Evolutionary conservation across 768 basidiomycete species (phyloP).

Genomic region (Naganishia vaughanmartiniae): DNA sequence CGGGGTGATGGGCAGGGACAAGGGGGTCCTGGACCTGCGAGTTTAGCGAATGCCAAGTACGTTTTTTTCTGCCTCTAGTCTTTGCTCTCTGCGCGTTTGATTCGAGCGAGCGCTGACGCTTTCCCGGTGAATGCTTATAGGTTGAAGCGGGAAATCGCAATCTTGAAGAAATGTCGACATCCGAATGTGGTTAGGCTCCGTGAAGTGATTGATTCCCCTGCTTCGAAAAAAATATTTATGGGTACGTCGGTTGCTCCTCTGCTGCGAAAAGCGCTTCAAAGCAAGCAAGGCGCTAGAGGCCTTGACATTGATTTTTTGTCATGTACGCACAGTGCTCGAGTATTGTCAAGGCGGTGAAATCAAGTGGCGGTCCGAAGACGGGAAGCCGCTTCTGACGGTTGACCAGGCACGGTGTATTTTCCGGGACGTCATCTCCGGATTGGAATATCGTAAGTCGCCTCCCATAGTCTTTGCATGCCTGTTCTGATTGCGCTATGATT

Average conservation of each 20-base stretch:
- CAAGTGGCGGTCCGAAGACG: slow-evolving; percentile 69
- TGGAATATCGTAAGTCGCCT: slow-evolving; percentile 79
- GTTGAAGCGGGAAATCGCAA: slow-evolving; percentile 90
- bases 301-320: not conserved
- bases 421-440: slow-evolving; percentile 86
- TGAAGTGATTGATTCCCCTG: slow-evolving; percentile 91
- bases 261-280: too few relatives aligned
- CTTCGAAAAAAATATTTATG: slow-evolving; percentile 86
- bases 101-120: not conserved
- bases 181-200: slow-evolving; percentile 82
- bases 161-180: slow-evolving; percentile 95
- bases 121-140: slow-evolving; percentile 51
- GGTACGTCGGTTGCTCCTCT: slow-evolving; percentile 61
- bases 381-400: slow-evolving; percentile 73
- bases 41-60: slow-evolving; percentile 47
- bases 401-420: slow-evolving; percentile 81
- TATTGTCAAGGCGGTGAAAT: slow-evolving; percentile 94
- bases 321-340: slow-evolving; percentile 72
- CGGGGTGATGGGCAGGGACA: slow-evolving; percentile 39
- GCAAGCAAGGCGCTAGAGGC: too few relatives aligned
- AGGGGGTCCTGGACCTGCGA: slow-evolving; percentile 29
- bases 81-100: not conserved
- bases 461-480: too few relatives aligned
- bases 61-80: not conserved
- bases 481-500: slow-evolving; percentile 27